These are phyloP conservation scores for Candida tallmaniae DNA, from an alignment of 805 yeast species.

Conservation along the genomic window DNA sequence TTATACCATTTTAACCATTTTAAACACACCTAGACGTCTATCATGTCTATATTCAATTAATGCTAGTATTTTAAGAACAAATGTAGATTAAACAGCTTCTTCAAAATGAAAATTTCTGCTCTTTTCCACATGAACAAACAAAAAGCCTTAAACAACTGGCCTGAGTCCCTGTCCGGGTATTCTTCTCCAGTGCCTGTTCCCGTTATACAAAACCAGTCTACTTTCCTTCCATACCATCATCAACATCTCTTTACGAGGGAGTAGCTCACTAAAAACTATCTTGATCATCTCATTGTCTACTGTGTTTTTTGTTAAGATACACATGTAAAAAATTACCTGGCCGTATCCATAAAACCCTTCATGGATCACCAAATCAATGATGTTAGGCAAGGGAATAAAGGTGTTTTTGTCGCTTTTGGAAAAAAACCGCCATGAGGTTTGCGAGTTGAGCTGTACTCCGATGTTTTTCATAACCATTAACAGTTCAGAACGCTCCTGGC, in stretches of 20 bases:
- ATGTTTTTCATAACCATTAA: slow-evolving; percentile 39
- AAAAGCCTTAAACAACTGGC: slow-evolving; percentile 11
- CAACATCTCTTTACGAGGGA: slow-evolving; percentile 39
- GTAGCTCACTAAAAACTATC: slow-evolving; percentile 38
- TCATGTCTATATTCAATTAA: too few species aligned
- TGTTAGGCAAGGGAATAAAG: slow-evolving; percentile 53
- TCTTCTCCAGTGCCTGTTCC: slow-evolving; percentile 27
- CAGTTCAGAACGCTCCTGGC: slow-evolving; percentile 36
- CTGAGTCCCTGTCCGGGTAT: slow-evolving; percentile 36
- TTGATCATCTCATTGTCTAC: slow-evolving; percentile 16
- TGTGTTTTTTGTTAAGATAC: slow-evolving; percentile 45
- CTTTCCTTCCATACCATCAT: slow-evolving; percentile 37
- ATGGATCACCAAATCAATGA: slow-evolving; percentile 65
- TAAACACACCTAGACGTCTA: too few species aligned
- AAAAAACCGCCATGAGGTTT: slow-evolving; percentile 20
- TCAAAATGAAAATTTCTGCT: too few species aligned
- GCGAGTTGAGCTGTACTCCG: slow-evolving; percentile 43
- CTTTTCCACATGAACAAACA: too few species aligned
- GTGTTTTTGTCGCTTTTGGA: slow-evolving; percentile 16
- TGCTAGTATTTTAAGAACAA: too few species aligned
- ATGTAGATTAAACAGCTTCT: too few species aligned
- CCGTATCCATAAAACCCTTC: slow-evolving; percentile 71
- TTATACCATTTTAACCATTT: too few species aligned
- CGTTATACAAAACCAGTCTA: slow-evolving; percentile 33
- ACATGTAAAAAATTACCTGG: slow-evolving; percentile 59